These are phyloP conservation scores for Cicer cuneatum DNA, from an alignment of 306 rosid genomes.

Conservation along the genomic window DNA sequence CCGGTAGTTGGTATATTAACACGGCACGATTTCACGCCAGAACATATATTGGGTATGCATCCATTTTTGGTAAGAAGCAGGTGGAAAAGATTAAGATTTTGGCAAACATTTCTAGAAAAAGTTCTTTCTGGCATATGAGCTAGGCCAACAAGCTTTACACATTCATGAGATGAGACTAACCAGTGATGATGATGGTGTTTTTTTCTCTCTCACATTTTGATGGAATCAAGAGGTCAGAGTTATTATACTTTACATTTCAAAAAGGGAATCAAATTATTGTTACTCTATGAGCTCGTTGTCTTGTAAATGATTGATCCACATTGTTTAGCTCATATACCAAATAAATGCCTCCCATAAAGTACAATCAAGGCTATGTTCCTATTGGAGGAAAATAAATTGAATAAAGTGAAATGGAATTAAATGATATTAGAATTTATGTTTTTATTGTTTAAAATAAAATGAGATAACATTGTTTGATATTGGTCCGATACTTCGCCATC, in stretches of 20 bases:
- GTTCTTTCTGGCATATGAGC: constrained; percentile 33
- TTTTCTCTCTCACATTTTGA: constrained; percentile 2
- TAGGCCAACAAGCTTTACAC: constrained; percentile 1
- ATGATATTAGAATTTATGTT: background rate
- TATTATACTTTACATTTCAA: background rate
- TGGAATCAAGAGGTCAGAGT: constrained; percentile 30
- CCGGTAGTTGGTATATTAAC: constrained; percentile 87
- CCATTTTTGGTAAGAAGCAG: constrained; percentile 73
- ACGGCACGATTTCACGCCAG: constrained; percentile 90
- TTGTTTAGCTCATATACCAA: constrained; percentile 15
- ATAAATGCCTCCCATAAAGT: background rate
- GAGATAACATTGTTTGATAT: background rate
- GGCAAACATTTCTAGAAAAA: constrained; percentile 44
- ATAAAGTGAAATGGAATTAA: background rate
- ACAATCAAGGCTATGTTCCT: constrained; percentile 2
- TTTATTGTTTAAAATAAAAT: background rate
- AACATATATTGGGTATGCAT: constrained; percentile 75
- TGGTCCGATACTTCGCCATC: too few relatives aligned
- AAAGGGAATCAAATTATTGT: background rate
- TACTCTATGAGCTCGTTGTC: background rate
- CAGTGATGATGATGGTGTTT: background rate
- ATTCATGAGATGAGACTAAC: constrained; percentile 11
- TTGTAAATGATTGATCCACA: constrained; percentile 17
- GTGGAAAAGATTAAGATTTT: constrained; percentile 73
- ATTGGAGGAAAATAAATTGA: background rate